These are phyloP conservation scores for Leccinum arenicola DNA, from an alignment of 768 basidiomycete species.

Conservation along the genomic window DNA sequence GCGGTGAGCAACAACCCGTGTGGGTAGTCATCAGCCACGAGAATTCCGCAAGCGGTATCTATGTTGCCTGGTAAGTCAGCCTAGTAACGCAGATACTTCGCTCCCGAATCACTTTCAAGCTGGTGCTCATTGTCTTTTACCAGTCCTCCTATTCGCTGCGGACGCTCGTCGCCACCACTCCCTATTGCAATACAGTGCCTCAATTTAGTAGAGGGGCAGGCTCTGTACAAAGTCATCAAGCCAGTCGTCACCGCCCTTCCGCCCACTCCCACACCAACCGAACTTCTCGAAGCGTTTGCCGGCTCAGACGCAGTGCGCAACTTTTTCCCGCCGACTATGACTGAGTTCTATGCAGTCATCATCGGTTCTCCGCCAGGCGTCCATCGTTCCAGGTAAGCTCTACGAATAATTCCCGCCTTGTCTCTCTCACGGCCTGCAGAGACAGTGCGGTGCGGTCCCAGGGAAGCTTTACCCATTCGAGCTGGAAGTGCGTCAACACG, in stretches of 20 bases:
- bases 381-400: neutral
- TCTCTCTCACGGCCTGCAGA: neutral
- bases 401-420: neutral
- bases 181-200: neutral
- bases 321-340: neutral
- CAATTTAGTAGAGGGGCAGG: neutral
- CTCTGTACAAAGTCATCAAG: neutral
- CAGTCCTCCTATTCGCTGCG: neutral
- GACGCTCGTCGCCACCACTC: neutral
- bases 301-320: neutral
- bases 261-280: neutral
- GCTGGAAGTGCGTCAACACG: neutral
- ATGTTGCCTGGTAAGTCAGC: no score
- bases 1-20: no score
- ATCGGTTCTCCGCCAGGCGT: neutral
- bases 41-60: no score
- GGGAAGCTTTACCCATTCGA: neutral
- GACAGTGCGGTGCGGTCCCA: neutral
- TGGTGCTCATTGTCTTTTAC: no score
- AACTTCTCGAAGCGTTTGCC: neutral
- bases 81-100: no score
- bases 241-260: neutral
- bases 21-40: no score
- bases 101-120: no score
- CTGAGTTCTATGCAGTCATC: neutral